These are phyloP conservation scores for Capronia coronata DNA, from an alignment of 2,329 filamentous ascomycete genomes.

Conservation along the genomic window DNA sequence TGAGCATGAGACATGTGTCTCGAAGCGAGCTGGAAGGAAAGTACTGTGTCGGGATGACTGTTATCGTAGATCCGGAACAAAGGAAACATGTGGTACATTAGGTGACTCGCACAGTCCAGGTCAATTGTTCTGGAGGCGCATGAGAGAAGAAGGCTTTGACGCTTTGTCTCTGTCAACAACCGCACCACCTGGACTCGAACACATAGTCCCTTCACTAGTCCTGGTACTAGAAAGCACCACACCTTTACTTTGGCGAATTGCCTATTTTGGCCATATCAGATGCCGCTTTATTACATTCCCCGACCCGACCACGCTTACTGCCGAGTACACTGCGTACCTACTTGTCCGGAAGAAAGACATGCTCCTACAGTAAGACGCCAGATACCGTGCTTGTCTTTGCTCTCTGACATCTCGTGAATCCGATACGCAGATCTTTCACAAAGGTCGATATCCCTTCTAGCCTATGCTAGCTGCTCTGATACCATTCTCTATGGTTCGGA, in stretches of 20 bases:
- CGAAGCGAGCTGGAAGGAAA: slow-evolving; percentile 7
- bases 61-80: not conserved
- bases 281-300: not conserved
- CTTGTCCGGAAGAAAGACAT: too few relatives aligned
- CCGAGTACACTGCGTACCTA: too few relatives aligned
- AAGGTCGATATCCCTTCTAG: too few relatives aligned
- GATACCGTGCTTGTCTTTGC: too few relatives aligned
- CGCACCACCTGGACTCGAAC: not conserved
- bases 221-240: too few relatives aligned
- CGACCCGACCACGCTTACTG: too few relatives aligned
- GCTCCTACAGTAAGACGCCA: too few relatives aligned
- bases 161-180: not conserved
- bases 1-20: slow-evolving; percentile 20
- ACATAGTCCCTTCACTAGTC: not conserved
- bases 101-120: not conserved
- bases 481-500: too few relatives aligned
- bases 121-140: not conserved
- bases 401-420: too few relatives aligned
- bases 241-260: not conserved
- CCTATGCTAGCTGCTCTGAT: too few relatives aligned
- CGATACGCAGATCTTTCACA: too few relatives aligned
- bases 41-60: not conserved
- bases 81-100: not conserved
- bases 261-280: not conserved
- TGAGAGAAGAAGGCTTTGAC: not conserved